phyloP scores from a whole-genome alignment of 257 asterid genomes.

The Vinca minor region DNA sequence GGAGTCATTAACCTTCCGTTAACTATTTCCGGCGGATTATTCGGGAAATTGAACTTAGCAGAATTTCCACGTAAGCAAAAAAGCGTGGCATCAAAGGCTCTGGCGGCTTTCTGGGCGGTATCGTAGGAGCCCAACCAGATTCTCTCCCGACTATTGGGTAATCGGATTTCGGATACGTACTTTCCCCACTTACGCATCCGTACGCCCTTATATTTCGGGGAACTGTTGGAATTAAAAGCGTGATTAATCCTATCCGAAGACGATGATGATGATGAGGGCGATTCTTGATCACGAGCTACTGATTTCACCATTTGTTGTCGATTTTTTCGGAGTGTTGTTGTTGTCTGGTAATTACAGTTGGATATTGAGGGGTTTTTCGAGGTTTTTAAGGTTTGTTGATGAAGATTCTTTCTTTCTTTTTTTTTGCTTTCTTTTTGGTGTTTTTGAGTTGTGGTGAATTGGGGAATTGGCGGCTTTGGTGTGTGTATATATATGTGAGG shows the following conservation, averaged over 20 bases:
- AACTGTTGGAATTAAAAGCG: conserved; percentile 2
- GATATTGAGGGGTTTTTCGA: too few species aligned
- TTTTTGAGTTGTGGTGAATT: too few species aligned
- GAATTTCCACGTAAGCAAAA: conserved; percentile 57
- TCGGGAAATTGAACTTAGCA: conserved; percentile 62
- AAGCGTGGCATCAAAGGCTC: conserved; percentile 64
- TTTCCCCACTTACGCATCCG: conserved; percentile 77
- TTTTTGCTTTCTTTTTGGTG: too few species aligned
- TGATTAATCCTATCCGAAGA: conserved; percentile 9
- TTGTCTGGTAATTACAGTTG: too few species aligned
- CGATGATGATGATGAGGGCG: conserved; percentile 21
- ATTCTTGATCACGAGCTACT: conserved; percentile 7
- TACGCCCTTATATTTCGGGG: conserved; percentile 58
- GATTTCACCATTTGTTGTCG: conserved; percentile 42
- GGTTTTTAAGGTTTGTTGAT: too few species aligned
- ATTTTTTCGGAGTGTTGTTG: too few species aligned
- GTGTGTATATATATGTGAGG: too few species aligned
- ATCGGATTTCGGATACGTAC: conserved; percentile 58
- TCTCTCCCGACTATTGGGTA: conserved; percentile 64
- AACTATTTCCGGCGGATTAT: conserved; percentile 31
- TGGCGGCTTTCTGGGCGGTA: conserved; percentile 66
- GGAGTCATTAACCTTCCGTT: conserved; percentile 50
- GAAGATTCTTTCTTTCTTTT: too few species aligned
- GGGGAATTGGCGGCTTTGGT: too few species aligned
- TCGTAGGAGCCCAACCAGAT: conserved; percentile 72